Conservation (phyloP, 768 basidiomycete genomes). For the Russula sp. region DNA sequence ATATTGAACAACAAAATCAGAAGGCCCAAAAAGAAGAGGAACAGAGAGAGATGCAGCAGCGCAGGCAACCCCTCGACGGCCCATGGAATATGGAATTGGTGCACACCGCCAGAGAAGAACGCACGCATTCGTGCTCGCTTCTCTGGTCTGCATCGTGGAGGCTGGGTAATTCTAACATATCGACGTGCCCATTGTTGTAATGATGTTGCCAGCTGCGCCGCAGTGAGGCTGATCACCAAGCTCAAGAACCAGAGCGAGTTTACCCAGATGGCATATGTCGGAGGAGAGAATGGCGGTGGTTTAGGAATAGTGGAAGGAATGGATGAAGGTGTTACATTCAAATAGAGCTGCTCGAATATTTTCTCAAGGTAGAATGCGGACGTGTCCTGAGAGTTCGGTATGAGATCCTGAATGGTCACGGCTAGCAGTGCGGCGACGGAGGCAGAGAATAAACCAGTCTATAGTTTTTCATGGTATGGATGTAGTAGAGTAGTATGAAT, state of each 20-base stretch:
- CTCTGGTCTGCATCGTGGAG: neutral
- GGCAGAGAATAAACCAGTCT: too few relatives aligned
- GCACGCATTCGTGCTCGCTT: neutral
- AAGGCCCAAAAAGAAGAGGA: neutral
- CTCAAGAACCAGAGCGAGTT: too few relatives aligned
- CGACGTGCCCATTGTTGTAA: neutral
- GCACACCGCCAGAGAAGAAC: neutral
- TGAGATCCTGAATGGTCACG: neutral
- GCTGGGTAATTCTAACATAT: neutral
- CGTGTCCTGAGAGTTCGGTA: too few relatives aligned
- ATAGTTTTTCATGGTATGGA: neutral
- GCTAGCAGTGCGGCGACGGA: neutral
- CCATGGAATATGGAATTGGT: neutral
- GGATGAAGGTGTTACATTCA: too few relatives aligned
- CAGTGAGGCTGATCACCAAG: neutral
- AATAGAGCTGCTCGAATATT: too few relatives aligned
- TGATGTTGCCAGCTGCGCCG: neutral
- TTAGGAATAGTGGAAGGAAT: neutral
- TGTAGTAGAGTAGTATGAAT: neutral
- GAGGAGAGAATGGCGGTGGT: neutral
- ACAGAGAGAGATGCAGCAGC: neutral
- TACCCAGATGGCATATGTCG: too few relatives aligned
- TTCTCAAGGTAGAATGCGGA: too few relatives aligned
- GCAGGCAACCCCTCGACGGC: neutral
- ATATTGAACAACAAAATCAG: neutral